phyloP scores from a whole-genome alignment of 2,329 filamentous ascomycete species.

The Ophiostoma novo-ulmi region DNA sequence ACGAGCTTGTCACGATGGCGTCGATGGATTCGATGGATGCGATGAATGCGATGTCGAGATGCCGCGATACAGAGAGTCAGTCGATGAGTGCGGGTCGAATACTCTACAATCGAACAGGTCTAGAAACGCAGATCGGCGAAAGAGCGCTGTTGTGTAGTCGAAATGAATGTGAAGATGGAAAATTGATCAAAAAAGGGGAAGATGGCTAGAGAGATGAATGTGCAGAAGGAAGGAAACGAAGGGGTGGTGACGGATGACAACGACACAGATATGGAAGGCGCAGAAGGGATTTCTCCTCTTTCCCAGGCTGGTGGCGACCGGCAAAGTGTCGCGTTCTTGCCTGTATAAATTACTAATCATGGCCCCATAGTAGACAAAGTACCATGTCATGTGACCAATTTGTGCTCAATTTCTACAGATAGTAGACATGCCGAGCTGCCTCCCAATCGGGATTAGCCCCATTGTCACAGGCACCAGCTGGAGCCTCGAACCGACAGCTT shows the following conservation, averaged over 20 bases:
- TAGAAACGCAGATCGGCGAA: not conserved
- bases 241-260: not conserved
- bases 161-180: not conserved
- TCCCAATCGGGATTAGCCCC: not conserved
- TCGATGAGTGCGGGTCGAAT: not conserved
- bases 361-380: not conserved
- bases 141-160: not conserved
- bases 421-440: not conserved
- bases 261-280: not conserved
- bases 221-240: not conserved
- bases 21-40: not conserved
- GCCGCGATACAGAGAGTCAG: not conserved
- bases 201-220: not conserved
- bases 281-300: not conserved
- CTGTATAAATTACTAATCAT: not conserved
- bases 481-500: slow-evolving; percentile 1
- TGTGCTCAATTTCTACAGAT: not conserved
- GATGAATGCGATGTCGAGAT: slow-evolving; percentile 13
- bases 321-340: not conserved
- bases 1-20: not conserved
- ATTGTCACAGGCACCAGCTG: slow-evolving; percentile 9
- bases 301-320: not conserved
- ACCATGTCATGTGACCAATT: not conserved
- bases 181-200: not conserved
- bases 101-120: not conserved